A percentile compares a stretch with the other conserved stretches of the same genome.
Conservation (phyloP, 768 basidiomycete genomes). For the Termitomyces sp. region DNA sequence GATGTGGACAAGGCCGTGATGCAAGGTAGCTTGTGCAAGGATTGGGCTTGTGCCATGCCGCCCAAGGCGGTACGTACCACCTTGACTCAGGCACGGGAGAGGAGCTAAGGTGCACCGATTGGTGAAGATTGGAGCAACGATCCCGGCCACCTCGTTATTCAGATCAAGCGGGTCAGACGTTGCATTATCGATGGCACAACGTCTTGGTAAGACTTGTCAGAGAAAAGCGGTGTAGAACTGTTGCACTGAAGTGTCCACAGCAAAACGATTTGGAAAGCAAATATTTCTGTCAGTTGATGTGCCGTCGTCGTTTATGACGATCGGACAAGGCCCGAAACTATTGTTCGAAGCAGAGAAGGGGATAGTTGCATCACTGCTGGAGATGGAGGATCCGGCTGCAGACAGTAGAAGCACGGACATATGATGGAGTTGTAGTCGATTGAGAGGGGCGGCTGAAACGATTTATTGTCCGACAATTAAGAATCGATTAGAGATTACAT, state of each 20-base stretch:
- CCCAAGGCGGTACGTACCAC: slow-evolving; percentile 28
- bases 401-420: not conserved
- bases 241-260: slow-evolving; percentile 30
- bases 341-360: slow-evolving; percentile 56
- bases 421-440: not conserved
- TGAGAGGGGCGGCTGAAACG: slow-evolving; percentile 11
- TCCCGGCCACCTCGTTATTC: slow-evolving; percentile 59
- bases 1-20: slow-evolving; percentile 41
- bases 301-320: slow-evolving; percentile 30
- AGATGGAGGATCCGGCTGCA: slow-evolving; percentile 8
- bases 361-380: slow-evolving; percentile 42
- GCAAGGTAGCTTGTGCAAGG: slow-evolving; percentile 54
- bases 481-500: slow-evolving; percentile 17
- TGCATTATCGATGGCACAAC: slow-evolving; percentile 69
- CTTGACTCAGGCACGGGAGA: slow-evolving; percentile 6
- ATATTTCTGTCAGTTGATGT: slow-evolving; percentile 71
- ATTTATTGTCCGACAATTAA: slow-evolving; percentile 9
- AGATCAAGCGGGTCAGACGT: slow-evolving; percentile 55
- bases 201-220: slow-evolving; percentile 53
- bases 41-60: slow-evolving; percentile 87
- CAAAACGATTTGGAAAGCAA: slow-evolving; percentile 56
- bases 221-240: slow-evolving; percentile 6
- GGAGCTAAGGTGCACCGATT: slow-evolving; percentile 5
- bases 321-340: slow-evolving; percentile 43
- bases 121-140: slow-evolving; percentile 25